Conservation (phyloP, 2,329 filamentous ascomycete species). For the Rutstroemia sp. region DNA sequence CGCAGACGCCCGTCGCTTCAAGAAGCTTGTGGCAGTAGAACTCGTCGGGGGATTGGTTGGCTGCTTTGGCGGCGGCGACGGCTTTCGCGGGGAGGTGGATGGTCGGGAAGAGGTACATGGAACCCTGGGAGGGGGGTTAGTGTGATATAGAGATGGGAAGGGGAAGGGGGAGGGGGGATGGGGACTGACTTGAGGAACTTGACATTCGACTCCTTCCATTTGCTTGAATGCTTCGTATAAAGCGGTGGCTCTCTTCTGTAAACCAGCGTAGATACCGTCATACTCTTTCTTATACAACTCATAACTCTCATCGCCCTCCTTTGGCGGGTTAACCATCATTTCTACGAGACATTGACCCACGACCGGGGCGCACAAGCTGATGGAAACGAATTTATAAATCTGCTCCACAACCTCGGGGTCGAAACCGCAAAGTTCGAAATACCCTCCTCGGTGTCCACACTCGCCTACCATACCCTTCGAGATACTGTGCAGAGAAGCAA, state of each 20-base stretch:
- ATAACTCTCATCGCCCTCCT: constrained; percentile 73
- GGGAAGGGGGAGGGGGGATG: not conserved
- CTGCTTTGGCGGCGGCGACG: constrained; percentile 63
- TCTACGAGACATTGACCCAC: constrained; percentile 95
- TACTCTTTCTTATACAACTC: constrained; percentile 82
- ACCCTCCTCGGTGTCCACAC: constrained; percentile 94
- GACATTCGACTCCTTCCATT: constrained; percentile 95
- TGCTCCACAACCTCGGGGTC: constrained; percentile 77
- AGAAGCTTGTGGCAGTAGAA: constrained; percentile 90
- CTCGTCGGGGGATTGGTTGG: constrained; percentile 74
- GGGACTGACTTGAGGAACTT: constrained; percentile 58
- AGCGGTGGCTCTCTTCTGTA: constrained; percentile 73
- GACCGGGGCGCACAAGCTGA: constrained; percentile 92
- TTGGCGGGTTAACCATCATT: constrained; percentile 94
- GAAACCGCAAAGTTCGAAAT: constrained; percentile 93
- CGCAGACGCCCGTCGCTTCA: constrained; percentile 89
- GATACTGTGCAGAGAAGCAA: constrained; percentile 85
- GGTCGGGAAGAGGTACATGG: constrained; percentile 98
- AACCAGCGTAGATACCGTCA: constrained; percentile 68
- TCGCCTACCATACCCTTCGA: constrained; percentile 99
- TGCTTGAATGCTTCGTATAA: constrained; percentile 83
- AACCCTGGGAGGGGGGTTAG: constrained; percentile 48
- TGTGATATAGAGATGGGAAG: not conserved
- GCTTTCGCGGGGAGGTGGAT: constrained; percentile 75
- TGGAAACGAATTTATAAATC: constrained; percentile 98